Evolutionary conservation across 257 asterid species (phyloP).

Genomic region (Solanum chaucha): DNA sequence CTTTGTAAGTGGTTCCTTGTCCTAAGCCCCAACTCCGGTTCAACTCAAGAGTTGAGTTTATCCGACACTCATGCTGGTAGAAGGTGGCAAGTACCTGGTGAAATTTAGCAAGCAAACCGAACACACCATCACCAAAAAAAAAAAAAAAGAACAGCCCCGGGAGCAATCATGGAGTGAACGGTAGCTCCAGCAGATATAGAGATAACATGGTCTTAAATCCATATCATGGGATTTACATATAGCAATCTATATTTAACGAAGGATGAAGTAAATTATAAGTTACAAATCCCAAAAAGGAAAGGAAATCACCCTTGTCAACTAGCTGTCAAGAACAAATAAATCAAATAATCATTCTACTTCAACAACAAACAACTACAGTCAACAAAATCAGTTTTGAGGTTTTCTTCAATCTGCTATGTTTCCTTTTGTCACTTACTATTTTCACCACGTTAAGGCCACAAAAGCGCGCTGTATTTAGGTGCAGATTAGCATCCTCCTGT

Average conservation of each 20-base stretch:
- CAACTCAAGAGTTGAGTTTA: background rate
- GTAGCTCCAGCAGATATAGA: background rate
- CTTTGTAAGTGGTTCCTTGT: too few relatives aligned
- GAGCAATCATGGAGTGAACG: background rate
- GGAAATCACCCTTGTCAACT: constrained; percentile 1
- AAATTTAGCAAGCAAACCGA: background rate
- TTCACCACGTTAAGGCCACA: background rate
- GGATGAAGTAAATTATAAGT: background rate
- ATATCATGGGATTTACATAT: background rate
- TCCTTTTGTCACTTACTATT: constrained; percentile 1
- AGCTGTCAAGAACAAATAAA: constrained; percentile 40
- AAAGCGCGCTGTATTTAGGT: background rate
- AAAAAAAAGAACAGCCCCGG: background rate
- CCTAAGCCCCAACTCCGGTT: background rate
- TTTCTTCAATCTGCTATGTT: background rate
- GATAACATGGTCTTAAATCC: background rate
- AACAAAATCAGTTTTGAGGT: constrained; percentile 3
- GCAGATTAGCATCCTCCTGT: background rate
- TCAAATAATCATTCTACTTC: constrained; percentile 39
- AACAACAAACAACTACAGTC: constrained; percentile 14
- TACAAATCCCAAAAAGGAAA: background rate
- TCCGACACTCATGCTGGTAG: background rate
- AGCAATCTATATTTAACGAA: background rate
- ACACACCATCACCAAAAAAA: too few relatives aligned
- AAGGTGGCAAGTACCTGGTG: background rate